phyloP scores from a whole-genome alignment of 208 protist species.

The Kentomonas sorsogonicus region DNA sequence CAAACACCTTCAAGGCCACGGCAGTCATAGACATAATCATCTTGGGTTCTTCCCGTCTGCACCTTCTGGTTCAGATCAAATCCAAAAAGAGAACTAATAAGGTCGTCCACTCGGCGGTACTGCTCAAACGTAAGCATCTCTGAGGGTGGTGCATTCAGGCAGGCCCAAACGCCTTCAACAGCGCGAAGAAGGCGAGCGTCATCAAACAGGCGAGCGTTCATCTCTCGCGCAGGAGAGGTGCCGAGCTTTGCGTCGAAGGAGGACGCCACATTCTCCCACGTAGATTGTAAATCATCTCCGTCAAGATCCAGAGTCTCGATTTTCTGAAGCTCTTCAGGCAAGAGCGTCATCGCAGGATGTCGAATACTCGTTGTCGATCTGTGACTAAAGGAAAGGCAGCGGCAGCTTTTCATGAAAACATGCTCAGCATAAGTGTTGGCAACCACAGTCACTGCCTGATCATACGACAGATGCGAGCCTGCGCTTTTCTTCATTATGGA shows the following conservation, averaged over 20 bases:
- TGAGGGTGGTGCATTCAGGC: no score
- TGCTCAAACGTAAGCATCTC: no score
- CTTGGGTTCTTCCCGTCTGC: no score
- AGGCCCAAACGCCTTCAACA: constrained; percentile 50
- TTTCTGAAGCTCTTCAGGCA: constrained; percentile 35
- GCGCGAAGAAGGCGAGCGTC: constrained; percentile 26
- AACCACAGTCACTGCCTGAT: no score
- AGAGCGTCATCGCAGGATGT: constrained; percentile 55
- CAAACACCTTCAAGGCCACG: constrained; percentile 27
- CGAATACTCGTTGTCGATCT: constrained; percentile 49
- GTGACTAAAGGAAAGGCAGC: constrained; percentile 69
- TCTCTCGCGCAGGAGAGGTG: constrained; percentile 44
- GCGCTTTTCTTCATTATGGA: no score
- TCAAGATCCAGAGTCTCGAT: no score
- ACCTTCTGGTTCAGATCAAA: no score
- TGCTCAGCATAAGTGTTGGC: no score
- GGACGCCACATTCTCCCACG: constrained; percentile 39
- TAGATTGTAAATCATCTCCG: no score
- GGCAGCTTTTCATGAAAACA: constrained; percentile 50
- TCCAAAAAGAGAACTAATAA: no score
- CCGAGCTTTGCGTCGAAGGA: constrained; percentile 70
- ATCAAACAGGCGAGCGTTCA: constrained; percentile 37
- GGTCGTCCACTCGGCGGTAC: no score
- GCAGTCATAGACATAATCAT: constrained; percentile 55
- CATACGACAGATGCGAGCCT: no score